Conservation (phyloP, 192 early-diverging fungal species). For the Entrophospora sp. region DNA sequence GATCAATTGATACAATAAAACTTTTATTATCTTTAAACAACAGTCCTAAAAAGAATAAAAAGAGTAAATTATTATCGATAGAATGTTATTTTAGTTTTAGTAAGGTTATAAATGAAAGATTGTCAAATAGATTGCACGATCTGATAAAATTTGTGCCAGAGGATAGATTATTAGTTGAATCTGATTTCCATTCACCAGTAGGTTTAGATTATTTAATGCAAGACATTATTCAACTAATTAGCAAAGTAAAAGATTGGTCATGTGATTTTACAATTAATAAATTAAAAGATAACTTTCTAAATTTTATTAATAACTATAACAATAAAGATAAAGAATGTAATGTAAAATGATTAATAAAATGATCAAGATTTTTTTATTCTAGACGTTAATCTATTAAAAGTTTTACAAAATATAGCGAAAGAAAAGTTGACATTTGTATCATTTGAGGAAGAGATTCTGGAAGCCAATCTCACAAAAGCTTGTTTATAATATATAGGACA, state of each 20-base stretch:
- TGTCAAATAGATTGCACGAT: constrained; percentile 45
- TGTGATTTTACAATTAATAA: constrained; percentile 34
- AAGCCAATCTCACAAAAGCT: no score
- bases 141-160: constrained; percentile 66
- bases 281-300: constrained; percentile 41
- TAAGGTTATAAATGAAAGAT: constrained; percentile 60
- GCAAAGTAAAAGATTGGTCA: constrained; percentile 52
- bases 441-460: no score
- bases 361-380: no score
- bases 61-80: background rate
- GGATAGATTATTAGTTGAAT: constrained; percentile 72
- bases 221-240: constrained; percentile 45
- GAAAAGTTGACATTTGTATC: no score
- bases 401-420: no score
- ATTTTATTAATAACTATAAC: no score
- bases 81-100: constrained; percentile 76
- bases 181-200: constrained; percentile 57
- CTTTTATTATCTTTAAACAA: constrained; percentile 30
- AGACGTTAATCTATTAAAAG: no score
- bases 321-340: no score
- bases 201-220: constrained; percentile 46
- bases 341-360: no score
- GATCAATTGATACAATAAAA: constrained; percentile 61
- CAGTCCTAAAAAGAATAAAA: background rate
- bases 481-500: no score